Conservation (phyloP, 176 grass and related monocot genomes). For the Avena atlantica region DNA sequence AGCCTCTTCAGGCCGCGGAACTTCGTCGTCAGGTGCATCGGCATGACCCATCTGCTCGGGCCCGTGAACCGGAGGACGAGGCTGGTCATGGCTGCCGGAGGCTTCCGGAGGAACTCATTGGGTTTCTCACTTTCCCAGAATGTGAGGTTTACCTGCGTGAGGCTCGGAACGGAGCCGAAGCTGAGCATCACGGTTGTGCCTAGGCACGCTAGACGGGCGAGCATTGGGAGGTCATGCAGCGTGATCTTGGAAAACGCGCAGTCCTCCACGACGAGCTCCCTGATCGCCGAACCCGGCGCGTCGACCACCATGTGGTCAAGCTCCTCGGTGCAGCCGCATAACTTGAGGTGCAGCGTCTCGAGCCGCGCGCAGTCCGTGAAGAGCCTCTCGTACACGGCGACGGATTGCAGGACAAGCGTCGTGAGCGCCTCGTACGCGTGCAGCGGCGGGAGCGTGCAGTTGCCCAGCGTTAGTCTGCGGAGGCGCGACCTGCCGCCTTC, state of each 20-base stretch:
- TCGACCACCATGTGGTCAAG: not conserved
- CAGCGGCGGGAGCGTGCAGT: slow-evolving; percentile 23
- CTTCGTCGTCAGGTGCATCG: not conserved
- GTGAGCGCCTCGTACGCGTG: not conserved
- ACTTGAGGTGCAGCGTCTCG: slow-evolving; percentile 6
- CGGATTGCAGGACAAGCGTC: not conserved
- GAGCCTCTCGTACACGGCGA: not conserved
- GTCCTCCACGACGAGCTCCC: slow-evolving; percentile 37
- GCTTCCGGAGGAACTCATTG: not conserved
- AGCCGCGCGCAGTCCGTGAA: not conserved
- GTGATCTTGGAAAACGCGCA: slow-evolving; percentile 6
- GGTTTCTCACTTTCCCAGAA: not conserved
- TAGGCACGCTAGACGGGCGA: not conserved
- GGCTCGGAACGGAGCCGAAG: slow-evolving; percentile 3
- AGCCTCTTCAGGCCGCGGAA: not conserved
- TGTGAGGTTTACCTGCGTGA: slow-evolving; percentile 25
- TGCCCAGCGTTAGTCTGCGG: slow-evolving; percentile 22
- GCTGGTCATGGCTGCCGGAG: not conserved
- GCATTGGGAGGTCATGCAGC: not conserved
- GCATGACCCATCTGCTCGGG: not conserved
- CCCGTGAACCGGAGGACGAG: slow-evolving; percentile 3
- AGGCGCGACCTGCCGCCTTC: slow-evolving; percentile 17
- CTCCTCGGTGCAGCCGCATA: not conserved
- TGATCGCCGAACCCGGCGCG: not conserved
- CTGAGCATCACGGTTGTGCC: not conserved